Percentiles rank a stretch among this genome's conserved stretches.
Conservation (phyloP, 2,329 filamentous ascomycete genomes). For the Penicillium sp. region DNA sequence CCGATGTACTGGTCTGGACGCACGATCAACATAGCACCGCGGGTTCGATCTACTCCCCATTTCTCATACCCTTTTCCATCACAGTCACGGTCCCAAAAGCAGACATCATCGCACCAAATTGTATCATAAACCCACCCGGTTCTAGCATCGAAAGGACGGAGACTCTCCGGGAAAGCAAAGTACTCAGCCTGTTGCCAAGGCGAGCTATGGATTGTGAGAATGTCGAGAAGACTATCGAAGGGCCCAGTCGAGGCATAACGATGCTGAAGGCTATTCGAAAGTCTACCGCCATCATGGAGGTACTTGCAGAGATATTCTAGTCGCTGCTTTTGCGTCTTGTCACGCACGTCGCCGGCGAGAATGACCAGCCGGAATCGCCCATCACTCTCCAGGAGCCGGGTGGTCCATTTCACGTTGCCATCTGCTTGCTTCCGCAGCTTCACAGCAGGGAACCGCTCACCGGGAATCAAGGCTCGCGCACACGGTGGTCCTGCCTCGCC, state of each 20-base stretch:
- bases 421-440: constrained; percentile 16
- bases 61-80: constrained; percentile 25
- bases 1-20: constrained; percentile 28
- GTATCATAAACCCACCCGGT: constrained; percentile 54
- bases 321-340: constrained; percentile 40
- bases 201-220: constrained; percentile 56
- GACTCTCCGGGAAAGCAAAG: constrained; percentile 46
- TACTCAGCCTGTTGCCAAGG: constrained; percentile 47
- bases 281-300: constrained; percentile 25
- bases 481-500: constrained; percentile 1
- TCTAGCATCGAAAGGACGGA: constrained; percentile 44
- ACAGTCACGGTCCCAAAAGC: constrained; percentile 19
- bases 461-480: constrained; percentile 10
- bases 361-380: constrained; percentile 41
- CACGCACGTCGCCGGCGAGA: constrained; percentile 56
- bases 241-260: constrained; percentile 37
- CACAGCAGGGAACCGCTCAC: constrained; percentile 11
- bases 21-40: constrained; percentile 20
- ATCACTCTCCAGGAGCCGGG: constrained; percentile 28
- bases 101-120: constrained; percentile 50
- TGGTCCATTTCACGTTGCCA: constrained; percentile 13
- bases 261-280: constrained; percentile 36
- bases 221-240: constrained; percentile 51
- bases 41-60: constrained; percentile 23
- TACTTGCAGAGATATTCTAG: constrained; percentile 45